phyloP scores from a whole-genome alignment of 2,329 filamentous ascomycete genomes.

The Aspergillus fumigatiaffinis region DNA sequence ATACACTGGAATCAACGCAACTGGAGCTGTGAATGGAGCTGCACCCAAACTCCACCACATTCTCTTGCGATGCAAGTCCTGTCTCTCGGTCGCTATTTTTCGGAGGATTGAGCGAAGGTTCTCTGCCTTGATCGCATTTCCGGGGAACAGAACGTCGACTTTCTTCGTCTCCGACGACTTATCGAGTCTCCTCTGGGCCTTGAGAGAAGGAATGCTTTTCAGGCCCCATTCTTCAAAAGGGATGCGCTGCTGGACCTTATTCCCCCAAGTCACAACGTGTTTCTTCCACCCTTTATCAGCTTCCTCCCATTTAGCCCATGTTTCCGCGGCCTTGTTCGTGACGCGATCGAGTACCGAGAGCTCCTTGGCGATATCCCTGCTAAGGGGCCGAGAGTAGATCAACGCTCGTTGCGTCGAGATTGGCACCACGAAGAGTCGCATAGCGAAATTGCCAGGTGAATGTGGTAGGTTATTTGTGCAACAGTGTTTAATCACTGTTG shows the following conservation, averaged over 20 bases:
- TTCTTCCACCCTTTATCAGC: conserved; percentile 84
- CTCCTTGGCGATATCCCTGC: conserved; percentile 52
- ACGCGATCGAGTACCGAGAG: conserved; percentile 64
- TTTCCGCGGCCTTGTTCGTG: conserved; percentile 66
- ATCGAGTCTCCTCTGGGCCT: conserved; percentile 60
- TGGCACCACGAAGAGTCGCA: conserved; percentile 92
- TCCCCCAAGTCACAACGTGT: conserved; percentile 79
- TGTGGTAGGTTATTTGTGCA: background rate
- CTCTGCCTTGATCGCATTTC: conserved; percentile 61
- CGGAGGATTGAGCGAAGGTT: conserved; percentile 63
- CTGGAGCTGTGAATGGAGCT: conserved; percentile 78
- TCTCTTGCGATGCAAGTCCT: conserved; percentile 69
- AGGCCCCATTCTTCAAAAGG: conserved; percentile 97
- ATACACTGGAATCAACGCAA: conserved; percentile 82
- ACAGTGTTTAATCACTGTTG: conserved; percentile 5
- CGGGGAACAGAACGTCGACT: conserved; percentile 66
- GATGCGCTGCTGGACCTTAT: conserved; percentile 78
- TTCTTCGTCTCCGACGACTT: conserved; percentile 64
- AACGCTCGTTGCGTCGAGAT: conserved; percentile 87
- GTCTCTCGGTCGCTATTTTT: conserved; percentile 72
- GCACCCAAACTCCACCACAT: conserved; percentile 77
- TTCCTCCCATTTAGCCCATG: conserved; percentile 85
- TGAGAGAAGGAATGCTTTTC: conserved; percentile 86
- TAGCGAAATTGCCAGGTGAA: conserved; percentile 38
- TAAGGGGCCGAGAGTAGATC: conserved; percentile 81